phyloP scores from a whole-genome alignment of 352 stramenopile genomes.

The Phytophthora fragariae region DNA sequence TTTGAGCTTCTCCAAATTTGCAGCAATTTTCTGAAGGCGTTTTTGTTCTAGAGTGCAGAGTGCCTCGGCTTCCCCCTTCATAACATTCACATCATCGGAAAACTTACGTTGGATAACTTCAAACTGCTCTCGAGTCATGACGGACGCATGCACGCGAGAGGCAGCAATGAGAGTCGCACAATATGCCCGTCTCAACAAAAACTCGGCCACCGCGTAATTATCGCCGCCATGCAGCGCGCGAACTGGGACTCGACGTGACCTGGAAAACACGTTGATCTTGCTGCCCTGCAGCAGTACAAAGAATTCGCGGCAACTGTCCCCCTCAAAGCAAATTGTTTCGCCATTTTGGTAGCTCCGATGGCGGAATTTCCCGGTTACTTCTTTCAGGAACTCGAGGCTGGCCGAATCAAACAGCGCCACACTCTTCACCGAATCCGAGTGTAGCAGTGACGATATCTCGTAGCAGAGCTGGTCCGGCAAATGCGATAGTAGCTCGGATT shows the following conservation, averaged over 20 bases:
- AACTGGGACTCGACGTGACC: slow-evolving; percentile 27
- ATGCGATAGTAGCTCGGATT: slow-evolving; percentile 61
- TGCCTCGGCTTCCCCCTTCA: slow-evolving; percentile 50
- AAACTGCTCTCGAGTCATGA: slow-evolving; percentile 71
- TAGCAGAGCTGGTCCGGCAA: slow-evolving; percentile 71
- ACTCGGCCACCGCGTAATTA: slow-evolving; percentile 67
- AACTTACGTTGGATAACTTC: slow-evolving; percentile 69
- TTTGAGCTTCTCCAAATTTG: slow-evolving; percentile 60
- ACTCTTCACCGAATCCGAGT: slow-evolving; percentile 64
- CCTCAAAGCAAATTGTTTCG: slow-evolving; percentile 63
- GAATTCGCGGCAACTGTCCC: slow-evolving; percentile 68
- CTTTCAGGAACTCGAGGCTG: slow-evolving; percentile 52
- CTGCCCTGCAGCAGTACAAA: slow-evolving; percentile 64
- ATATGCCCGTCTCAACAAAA: slow-evolving; percentile 63
- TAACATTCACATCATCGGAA: slow-evolving; percentile 52
- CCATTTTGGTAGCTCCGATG: slow-evolving; percentile 66
- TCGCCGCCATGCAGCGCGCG: slow-evolving; percentile 55
- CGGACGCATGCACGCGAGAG: slow-evolving; percentile 56
- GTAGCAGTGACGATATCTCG: slow-evolving; percentile 69
- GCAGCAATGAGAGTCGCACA: slow-evolving; percentile 48
- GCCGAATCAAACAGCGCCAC: slow-evolving; percentile 67
- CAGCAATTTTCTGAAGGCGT: slow-evolving; percentile 38
- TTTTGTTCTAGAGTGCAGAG: slow-evolving; percentile 45
- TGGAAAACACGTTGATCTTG: slow-evolving; percentile 66
- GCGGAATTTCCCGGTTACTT: slow-evolving; percentile 75